Conservation (phyloP, 2,329 filamentous ascomycete genomes). For the Scedosporium boydii region DNA sequence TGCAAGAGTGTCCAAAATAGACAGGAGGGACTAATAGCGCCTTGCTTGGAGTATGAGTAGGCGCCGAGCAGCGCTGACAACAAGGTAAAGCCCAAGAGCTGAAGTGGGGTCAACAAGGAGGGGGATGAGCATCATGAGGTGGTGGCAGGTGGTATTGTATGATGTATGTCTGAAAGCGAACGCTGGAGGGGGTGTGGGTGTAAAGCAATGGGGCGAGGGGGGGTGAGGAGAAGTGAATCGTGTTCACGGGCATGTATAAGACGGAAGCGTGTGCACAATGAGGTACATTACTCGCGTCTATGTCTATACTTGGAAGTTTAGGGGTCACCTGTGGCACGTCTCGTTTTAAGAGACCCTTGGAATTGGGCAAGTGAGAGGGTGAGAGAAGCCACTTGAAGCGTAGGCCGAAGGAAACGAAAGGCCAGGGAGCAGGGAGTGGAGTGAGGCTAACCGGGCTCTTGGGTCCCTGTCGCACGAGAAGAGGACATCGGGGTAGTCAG, state of each 20-base stretch:
- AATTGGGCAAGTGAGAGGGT: neutral
- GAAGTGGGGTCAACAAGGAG: neutral
- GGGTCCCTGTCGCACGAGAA: neutral
- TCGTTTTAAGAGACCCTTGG: neutral
- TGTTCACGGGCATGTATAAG: neutral
- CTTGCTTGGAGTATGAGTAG: slow-evolving; percentile 4
- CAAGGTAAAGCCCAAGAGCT: neutral
- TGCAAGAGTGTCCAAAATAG: neutral
- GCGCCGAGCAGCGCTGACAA: neutral
- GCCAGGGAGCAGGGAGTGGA: neutral
- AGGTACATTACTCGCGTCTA: neutral
- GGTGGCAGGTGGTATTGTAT: neutral
- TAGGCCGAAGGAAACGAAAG: neutral
- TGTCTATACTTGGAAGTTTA: neutral
- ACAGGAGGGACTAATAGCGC: neutral
- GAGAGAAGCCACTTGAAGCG: neutral
- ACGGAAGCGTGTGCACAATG: neutral
- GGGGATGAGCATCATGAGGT: neutral
- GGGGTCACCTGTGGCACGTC: neutral
- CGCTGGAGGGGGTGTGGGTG: neutral
- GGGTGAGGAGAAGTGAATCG: no score
- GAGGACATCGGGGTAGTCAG: neutral
- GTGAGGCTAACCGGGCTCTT: neutral
- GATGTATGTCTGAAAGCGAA: neutral
- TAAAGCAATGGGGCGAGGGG: neutral